Evolutionary conservation across 176 grass and related monocot species (phyloP).

Genomic region (Aegilops tauschii): DNA sequence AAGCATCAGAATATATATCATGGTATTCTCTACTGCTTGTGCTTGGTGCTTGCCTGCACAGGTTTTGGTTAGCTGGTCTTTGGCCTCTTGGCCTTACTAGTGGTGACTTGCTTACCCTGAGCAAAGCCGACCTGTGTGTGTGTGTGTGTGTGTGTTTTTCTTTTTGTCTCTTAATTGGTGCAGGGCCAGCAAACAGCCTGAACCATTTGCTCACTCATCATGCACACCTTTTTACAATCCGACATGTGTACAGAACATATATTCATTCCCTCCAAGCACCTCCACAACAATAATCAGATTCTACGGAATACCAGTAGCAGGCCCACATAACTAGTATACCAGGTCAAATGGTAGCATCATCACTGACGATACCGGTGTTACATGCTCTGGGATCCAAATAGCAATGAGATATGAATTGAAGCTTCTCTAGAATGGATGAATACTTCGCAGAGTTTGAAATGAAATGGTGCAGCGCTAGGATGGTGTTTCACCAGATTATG

Average conservation of each 20-base stretch:
- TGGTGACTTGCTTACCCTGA: neutral
- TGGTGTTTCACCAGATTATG: neutral
- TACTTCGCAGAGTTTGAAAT: neutral
- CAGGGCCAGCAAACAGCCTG: neutral
- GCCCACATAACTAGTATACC: conserved; percentile 24
- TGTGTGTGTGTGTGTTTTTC: neutral
- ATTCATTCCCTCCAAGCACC: conserved; percentile 19
- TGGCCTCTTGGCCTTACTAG: neutral
- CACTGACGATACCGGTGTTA: conserved; percentile 1
- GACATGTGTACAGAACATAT: conserved; percentile 15
- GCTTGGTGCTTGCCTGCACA: too few species aligned
- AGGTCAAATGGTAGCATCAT: conserved; percentile 25
- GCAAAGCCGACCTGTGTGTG: neutral
- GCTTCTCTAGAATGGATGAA: neutral
- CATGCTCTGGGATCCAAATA: conserved; percentile 10
- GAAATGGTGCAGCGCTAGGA: neutral
- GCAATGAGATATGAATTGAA: neutral
- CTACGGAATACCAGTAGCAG: conserved; percentile 20
- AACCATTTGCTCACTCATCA: conserved; percentile 26
- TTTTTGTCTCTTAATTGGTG: neutral
- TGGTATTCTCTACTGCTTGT: neutral
- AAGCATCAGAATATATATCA: conserved; percentile 44
- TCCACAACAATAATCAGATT: conserved; percentile 37
- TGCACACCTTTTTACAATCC: conserved; percentile 38
- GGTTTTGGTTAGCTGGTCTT: neutral